Percentiles rank a stretch among this genome's conserved stretches.
These are phyloP conservation scores for Zalaria obscura DNA, from an alignment of 2,329 filamentous ascomycete species.

Conservation along the genomic window DNA sequence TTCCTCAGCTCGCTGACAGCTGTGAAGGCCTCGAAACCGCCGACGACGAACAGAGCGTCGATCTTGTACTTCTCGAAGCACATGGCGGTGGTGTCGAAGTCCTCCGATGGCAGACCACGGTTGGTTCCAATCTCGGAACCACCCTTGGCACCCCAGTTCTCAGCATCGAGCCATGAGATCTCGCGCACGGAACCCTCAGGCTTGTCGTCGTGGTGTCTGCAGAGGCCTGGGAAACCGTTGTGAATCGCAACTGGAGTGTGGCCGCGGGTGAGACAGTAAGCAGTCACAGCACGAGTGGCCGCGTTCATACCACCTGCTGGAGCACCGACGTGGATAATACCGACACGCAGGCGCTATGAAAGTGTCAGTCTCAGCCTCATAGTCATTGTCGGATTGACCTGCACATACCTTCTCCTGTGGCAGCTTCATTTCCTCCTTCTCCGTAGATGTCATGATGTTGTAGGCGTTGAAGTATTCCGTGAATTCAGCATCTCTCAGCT, in stretches of 20 bases:
- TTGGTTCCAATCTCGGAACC: conserved; percentile 98
- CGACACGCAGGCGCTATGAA: conserved; percentile 68
- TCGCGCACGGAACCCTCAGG: conserved; percentile 71
- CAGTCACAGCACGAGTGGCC: conserved; percentile 80
- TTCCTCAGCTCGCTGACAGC: conserved; percentile 76
- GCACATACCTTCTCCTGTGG: conserved; percentile 53
- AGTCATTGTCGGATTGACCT: background rate
- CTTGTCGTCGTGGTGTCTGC: conserved; percentile 74
- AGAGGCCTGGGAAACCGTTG: conserved; percentile 91
- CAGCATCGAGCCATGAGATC: conserved; percentile 86
- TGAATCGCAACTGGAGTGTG: conserved; percentile 87
- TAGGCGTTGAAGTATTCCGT: conserved; percentile 84
- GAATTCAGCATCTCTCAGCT: conserved; percentile 82
- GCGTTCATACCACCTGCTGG: conserved; percentile 98
- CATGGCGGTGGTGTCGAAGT: conserved; percentile 68
- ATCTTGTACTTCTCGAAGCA: conserved; percentile 79
- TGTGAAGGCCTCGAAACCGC: conserved; percentile 94
- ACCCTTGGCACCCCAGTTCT: conserved; percentile 83
- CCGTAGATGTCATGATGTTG: conserved; percentile 74
- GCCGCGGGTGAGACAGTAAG: conserved; percentile 83
- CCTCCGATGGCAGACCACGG: conserved; percentile 77
- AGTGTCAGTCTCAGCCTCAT: background rate
- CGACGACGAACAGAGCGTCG: conserved; percentile 71
- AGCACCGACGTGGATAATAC: conserved; percentile 92
- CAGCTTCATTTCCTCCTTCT: conserved; percentile 54